Evolutionary conservation across 495 filamentous ascomycete genomes (phyloP).

Genomic region (Aspergillus nidulans): DNA sequence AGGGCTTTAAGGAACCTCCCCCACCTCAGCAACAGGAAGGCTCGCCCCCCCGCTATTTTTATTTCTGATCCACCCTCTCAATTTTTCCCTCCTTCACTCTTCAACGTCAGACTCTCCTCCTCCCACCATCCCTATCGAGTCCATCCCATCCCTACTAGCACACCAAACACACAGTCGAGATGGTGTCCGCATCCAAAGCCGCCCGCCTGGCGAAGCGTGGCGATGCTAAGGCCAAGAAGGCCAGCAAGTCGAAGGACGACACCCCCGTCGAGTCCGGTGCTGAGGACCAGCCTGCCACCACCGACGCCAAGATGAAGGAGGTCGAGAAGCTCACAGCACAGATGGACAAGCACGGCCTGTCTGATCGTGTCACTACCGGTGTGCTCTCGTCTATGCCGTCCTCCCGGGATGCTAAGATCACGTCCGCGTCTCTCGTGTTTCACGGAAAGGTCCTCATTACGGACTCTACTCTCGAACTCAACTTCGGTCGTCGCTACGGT

Average conservation of each 20-base stretch:
- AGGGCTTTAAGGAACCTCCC: slow-evolving; percentile 32
- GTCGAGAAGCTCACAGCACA: slow-evolving; percentile 80
- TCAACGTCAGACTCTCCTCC: slow-evolving; percentile 27
- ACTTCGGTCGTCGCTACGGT: slow-evolving; percentile 88
- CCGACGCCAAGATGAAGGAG: slow-evolving; percentile 66
- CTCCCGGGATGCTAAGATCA: slow-evolving; percentile 94
- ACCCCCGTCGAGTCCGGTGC: slow-evolving; percentile 58
- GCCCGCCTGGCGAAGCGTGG: slow-evolving; percentile 95
- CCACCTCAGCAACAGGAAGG: slow-evolving; percentile 22
- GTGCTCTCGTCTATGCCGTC: slow-evolving; percentile 79
- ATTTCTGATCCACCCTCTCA: slow-evolving; percentile 36
- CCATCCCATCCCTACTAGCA: slow-evolving; percentile 7
- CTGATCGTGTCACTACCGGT: slow-evolving; percentile 97
- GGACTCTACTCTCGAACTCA: slow-evolving; percentile 89
- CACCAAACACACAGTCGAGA: slow-evolving; percentile 27
- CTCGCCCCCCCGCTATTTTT: slow-evolving; percentile 34
- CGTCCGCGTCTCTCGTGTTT: slow-evolving; percentile 88
- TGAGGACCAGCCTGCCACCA: slow-evolving; percentile 65
- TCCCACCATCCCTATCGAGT: slow-evolving; percentile 8
- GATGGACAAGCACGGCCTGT: slow-evolving; percentile 93
- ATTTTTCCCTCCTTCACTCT: slow-evolving; percentile 29
- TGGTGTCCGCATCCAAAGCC: slow-evolving; percentile 93
- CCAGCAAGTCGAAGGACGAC: slow-evolving; percentile 55
- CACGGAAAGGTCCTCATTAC: slow-evolving; percentile 94
- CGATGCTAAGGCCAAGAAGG: slow-evolving; percentile 65